Evolutionary conservation across 306 rosid species (phyloP), one percentile per base, ranked within the genome.

Genomic region (Trichosanthes truncata): DNA sequence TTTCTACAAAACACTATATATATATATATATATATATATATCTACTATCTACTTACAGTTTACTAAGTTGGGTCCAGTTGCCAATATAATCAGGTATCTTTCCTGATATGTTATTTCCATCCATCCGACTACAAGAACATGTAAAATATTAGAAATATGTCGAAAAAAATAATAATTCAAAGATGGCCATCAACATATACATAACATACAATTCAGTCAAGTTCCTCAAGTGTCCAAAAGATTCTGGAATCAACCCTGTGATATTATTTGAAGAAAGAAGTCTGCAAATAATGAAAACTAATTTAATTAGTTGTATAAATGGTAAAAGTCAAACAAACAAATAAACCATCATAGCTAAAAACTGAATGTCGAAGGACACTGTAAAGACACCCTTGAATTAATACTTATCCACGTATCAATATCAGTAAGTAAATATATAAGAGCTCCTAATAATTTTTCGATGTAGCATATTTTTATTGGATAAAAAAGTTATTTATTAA

Each of bases 91-190:
- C 74, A 3, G 97, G 93, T 72, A 92, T 84, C 56, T 67, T 82
- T 36, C 93, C 96, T 0, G 91, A 84, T 76, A 92, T 78, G 38
- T 60, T 78, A 83, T 67, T 90, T 55, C 96, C 97, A 84, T 89
- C 93, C 74, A 90, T 87, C 83, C 88, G 80, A 84, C 97, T 90
- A 88, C 85, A 18, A 75, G 5, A 57, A 59, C 25, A 79, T 77
- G 67, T 62, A 72, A 66, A 81, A 86, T 84, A n/a, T 63, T 20
- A 25, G 66, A 52, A 40, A 68, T 7, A 25, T 21, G 31, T 18
- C 26, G 36, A 53, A 67, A 25, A 62, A 1, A 26, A 8, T 9
- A 51, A 31, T 20, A 40, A 25, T 75, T 6, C 31, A 55, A 73
- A 63, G 6, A 49, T 4, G 57, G 48, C 35, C 5, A 46, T 59